A percentile compares a stretch with the other conserved stretches of the same genome.
Evolutionary conservation across 495 filamentous ascomycete genomes (phyloP).

Genomic region (Lasiosphaeria miniovina): DNA sequence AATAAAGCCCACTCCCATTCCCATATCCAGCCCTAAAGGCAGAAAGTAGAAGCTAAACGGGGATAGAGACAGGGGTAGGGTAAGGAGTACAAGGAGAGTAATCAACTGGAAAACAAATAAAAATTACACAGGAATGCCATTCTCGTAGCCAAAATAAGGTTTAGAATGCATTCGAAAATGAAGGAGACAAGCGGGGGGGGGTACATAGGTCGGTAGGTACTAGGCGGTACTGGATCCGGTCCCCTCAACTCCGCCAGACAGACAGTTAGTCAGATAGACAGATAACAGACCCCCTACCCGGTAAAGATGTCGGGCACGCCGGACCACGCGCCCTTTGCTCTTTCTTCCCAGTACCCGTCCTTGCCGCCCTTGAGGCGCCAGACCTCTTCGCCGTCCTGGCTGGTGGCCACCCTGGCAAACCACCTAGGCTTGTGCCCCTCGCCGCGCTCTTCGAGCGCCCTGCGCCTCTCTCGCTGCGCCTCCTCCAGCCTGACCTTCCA

Average conservation of each 20-base stretch:
- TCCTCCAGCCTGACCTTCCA: slow-evolving; percentile 84
- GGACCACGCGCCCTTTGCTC: slow-evolving; percentile 64
- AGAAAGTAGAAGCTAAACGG: no score
- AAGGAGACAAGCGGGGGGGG: no score
- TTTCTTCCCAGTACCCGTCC: slow-evolving; percentile 90
- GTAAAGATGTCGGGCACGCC: slow-evolving; percentile 69
- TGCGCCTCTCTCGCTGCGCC: slow-evolving; percentile 70
- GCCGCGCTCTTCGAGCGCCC: slow-evolving; percentile 69
- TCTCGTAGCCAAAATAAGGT: no score
- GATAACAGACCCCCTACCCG: not conserved
- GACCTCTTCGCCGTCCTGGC: slow-evolving; percentile 60
- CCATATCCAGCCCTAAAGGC: no score
- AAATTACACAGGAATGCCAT: no score
- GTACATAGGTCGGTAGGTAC: no score
- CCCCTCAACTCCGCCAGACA: not conserved
- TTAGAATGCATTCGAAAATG: no score
- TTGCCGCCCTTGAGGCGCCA: slow-evolving; percentile 80
- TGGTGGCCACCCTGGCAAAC: slow-evolving; percentile 64
- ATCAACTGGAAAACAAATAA: no score
- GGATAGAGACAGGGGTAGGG: no score
- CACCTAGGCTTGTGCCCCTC: slow-evolving; percentile 71
- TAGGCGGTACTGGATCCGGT: no score
- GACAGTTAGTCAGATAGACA: not conserved
- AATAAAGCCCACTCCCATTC: no score
- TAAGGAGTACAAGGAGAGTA: no score